Conservation (phyloP, 176 grass and related monocot genomes). For the Musa acuminata region DNA sequence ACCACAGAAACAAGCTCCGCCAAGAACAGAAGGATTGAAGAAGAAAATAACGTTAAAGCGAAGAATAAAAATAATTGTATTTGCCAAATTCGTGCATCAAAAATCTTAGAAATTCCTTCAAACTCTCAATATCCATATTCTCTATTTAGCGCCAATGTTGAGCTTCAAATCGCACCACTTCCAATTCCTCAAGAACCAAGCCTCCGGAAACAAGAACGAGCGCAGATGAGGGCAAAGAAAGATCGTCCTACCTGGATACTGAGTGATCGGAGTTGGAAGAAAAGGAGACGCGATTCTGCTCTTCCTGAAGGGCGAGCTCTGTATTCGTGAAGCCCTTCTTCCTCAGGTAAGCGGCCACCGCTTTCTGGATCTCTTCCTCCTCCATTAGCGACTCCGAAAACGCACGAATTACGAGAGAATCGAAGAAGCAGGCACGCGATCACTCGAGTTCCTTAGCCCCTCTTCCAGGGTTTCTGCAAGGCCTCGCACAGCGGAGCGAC, state of each 20-base stretch:
- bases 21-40: too few species aligned
- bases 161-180: not conserved
- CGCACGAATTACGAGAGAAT: not conserved
- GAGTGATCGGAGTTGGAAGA: slow-evolving; percentile 9
- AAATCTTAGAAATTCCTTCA: too few species aligned
- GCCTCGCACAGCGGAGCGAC: too few species aligned
- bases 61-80: too few species aligned
- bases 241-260: slow-evolving; percentile 8
- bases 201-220: not conserved
- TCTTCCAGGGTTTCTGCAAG: too few species aligned
- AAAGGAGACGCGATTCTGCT: slow-evolving; percentile 15
- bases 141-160: not conserved
- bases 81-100: too few species aligned
- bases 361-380: slow-evolving; percentile 13
- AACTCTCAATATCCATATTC: too few species aligned
- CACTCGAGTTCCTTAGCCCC: too few species aligned
- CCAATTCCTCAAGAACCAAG: not conserved
- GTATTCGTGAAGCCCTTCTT: slow-evolving; percentile 9
- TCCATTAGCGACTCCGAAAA: slow-evolving; percentile 20
- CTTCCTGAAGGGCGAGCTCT: slow-evolving; percentile 11
- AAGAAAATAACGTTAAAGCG: too few species aligned
- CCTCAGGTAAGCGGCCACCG: slow-evolving; percentile 4
- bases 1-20: too few species aligned
- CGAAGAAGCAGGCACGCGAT: too few species aligned
- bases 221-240: not conserved